phyloP scores from a whole-genome alignment of 192 early-diverging fungal genomes.

The Jimgerdemannia lactiflua region DNA sequence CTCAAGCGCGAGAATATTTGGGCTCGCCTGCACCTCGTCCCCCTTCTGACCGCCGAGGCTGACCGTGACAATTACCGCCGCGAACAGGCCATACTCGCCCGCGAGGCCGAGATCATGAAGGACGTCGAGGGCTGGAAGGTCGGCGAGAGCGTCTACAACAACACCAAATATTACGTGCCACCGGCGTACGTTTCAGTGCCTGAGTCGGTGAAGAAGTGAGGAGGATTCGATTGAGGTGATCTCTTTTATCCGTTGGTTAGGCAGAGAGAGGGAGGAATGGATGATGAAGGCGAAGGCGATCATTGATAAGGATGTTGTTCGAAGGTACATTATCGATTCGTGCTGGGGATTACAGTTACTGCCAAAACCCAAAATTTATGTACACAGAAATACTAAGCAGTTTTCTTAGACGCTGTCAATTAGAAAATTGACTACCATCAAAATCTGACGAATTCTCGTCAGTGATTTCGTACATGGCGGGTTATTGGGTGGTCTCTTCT shows the following conservation, averaged over 20 bases:
- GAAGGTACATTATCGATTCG: background rate
- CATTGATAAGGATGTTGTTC: background rate
- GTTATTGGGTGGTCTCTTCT: too few species aligned
- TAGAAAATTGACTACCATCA: background rate
- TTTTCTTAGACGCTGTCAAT: background rate
- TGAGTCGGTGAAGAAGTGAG: slow-evolving; percentile 19
- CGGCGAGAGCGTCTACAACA: slow-evolving; percentile 89
- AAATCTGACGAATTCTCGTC: background rate
- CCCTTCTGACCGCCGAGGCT: slow-evolving; percentile 88
- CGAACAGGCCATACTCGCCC: slow-evolving; percentile 62
- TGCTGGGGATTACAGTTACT: background rate
- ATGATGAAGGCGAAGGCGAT: background rate
- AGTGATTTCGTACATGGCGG: too few species aligned
- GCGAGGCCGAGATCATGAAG: slow-evolving; percentile 88
- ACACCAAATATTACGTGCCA: slow-evolving; percentile 78
- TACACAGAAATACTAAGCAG: background rate
- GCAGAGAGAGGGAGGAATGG: background rate
- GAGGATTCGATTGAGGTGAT: background rate
- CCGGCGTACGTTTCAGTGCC: slow-evolving; percentile 67
- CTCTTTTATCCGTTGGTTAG: too few species aligned
- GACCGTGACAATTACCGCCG: slow-evolving; percentile 90
- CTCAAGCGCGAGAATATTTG: slow-evolving; percentile 90
- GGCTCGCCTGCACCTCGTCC: slow-evolving; percentile 89
- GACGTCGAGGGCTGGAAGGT: slow-evolving; percentile 72
- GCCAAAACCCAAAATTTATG: background rate